Percentiles rank a stretch among this genome's conserved stretches.
phyloP scores from a whole-genome alignment of 345 rosid species.

The Syzygium jambos region DNA sequence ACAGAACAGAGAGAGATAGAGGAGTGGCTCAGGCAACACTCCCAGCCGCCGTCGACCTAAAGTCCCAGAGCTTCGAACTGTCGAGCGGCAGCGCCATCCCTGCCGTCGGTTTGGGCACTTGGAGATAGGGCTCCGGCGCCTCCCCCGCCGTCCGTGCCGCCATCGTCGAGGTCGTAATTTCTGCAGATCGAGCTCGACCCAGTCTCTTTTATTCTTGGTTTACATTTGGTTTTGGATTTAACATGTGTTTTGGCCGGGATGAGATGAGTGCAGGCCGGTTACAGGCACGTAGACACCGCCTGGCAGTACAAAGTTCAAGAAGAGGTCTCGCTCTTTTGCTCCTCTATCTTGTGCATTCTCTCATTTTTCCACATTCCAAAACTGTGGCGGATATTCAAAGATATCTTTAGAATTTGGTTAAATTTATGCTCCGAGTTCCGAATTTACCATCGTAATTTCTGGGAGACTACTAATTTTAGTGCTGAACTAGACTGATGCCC shows the following conservation, averaged over 20 bases:
- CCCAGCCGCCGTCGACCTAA: background rate
- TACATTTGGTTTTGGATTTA: background rate
- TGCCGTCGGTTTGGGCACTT: conserved; percentile 46
- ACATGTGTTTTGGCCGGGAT: background rate
- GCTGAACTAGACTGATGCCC: background rate
- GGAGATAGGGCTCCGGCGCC: conserved; percentile 33
- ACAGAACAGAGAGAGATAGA: background rate
- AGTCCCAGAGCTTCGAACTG: conserved; percentile 29
- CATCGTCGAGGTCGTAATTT: conserved; percentile 26
- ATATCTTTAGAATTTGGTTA: no score
- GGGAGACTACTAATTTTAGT: background rate
- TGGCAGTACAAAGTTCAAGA: conserved; percentile 31
- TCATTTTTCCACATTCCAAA: background rate
- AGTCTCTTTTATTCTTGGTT: background rate
- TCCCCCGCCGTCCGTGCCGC: conserved; percentile 31
- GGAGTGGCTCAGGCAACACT: no score
- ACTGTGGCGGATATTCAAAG: no score
- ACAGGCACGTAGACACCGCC: conserved; percentile 52
- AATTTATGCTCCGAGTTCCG: no score
- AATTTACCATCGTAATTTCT: no score
- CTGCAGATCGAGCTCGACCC: background rate
- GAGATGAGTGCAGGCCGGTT: conserved; percentile 24
- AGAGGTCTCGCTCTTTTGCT: conserved; percentile 11
- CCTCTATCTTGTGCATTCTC: background rate
- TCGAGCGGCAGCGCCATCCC: conserved; percentile 44